Conservation (phyloP, 495 filamentous ascomycete genomes). For the Parathielavia appendiculata region DNA sequence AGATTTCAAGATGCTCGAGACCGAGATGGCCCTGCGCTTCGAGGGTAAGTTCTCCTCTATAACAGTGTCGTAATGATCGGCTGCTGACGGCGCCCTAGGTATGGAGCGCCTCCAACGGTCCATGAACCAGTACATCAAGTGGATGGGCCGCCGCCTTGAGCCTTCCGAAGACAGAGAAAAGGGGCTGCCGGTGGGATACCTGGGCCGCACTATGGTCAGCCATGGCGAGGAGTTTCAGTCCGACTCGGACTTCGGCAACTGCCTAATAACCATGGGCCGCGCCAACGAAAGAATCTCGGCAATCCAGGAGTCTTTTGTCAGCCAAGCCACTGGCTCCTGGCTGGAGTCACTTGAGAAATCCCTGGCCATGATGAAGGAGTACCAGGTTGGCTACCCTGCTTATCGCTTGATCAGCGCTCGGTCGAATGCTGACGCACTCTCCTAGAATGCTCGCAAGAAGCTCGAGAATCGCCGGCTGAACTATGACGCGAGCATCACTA, state of each 20-base stretch:
- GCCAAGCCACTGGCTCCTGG: constrained; percentile 80
- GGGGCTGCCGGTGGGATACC: constrained; percentile 68
- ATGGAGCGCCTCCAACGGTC: constrained; percentile 89
- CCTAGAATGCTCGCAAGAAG: constrained; percentile 81
- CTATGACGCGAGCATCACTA: constrained; percentile 84
- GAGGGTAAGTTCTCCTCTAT: constrained; percentile 58
- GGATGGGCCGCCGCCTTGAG: constrained; percentile 79
- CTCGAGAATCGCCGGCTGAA: constrained; percentile 84
- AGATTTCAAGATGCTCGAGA: constrained; percentile 88
- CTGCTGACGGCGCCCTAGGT: constrained; percentile 46
- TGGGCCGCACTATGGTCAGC: constrained; percentile 81
- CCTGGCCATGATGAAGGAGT: constrained; percentile 94
- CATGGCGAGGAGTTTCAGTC: constrained; percentile 93
- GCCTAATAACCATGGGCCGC: constrained; percentile 73
- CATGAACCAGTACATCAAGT: constrained; percentile 85
- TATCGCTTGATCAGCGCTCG: neutral
- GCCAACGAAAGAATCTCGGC: constrained; percentile 85
- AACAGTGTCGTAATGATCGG: neutral
- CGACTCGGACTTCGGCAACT: constrained; percentile 89
- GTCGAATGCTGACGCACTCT: neutral
- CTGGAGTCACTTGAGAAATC: constrained; percentile 86
- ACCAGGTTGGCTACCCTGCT: constrained; percentile 54
- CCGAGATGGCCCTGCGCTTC: constrained; percentile 86
- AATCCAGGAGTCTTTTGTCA: constrained; percentile 78
- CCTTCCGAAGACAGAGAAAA: constrained; percentile 78